Conservation (phyloP, 2,329 filamentous ascomycete genomes). For the Venturia pyrina region DNA sequence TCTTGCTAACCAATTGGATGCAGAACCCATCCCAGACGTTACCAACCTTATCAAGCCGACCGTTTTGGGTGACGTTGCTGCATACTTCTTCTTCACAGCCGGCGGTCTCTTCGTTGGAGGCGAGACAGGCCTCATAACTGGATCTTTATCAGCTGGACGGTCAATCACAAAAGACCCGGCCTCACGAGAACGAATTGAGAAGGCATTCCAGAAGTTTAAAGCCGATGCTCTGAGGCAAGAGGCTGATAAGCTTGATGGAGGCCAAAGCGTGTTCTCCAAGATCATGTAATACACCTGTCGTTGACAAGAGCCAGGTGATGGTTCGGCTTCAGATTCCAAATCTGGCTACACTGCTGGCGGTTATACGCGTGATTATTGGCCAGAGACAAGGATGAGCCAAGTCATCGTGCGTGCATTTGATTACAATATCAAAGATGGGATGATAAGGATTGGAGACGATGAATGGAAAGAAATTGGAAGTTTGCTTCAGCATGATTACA, state of each 20-base stretch:
- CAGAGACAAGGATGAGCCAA: neutral
- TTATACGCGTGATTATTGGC: neutral
- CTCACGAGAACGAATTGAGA: constrained; percentile 47
- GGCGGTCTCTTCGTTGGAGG: constrained; percentile 56
- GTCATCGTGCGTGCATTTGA: neutral
- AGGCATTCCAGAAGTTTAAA: constrained; percentile 51
- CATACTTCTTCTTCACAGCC: constrained; percentile 52
- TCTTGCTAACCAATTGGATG: neutral
- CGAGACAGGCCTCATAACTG: constrained; percentile 50
- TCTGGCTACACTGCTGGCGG: neutral
- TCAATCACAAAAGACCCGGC: constrained; percentile 45
- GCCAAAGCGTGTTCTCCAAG: constrained; percentile 9
- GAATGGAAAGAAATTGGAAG: neutral
- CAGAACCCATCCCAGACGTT: constrained; percentile 53
- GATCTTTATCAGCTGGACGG: constrained; percentile 44
- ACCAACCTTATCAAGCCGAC: constrained; percentile 48
- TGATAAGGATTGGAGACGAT: neutral
- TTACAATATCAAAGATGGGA: neutral
- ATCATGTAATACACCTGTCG: neutral
- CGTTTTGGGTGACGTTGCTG: constrained; percentile 48
- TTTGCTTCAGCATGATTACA: neutral
- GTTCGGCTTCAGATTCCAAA: neutral
- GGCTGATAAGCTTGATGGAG: constrained; percentile 44
- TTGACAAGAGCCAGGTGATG: neutral
- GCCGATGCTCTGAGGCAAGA: constrained; percentile 53